Base-by-base conservation (phyloP, 2,329 filamentous ascomycete species). In the Talaromyces sp. region DNA sequence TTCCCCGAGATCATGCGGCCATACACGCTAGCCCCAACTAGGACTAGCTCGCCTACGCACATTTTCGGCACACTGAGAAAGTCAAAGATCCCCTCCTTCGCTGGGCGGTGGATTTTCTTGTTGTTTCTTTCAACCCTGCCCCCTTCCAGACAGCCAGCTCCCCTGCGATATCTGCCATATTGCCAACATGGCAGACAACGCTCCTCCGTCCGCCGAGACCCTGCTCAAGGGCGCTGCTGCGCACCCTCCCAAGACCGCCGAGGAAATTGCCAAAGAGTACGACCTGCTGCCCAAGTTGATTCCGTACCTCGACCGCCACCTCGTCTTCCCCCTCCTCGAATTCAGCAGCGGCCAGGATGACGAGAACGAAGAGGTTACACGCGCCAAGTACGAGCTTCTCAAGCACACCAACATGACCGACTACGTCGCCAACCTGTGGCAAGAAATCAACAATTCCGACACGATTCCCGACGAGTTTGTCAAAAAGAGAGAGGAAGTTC, bases 391-490 rank as follows among this genome's bases (percentile, higher is more conserved):
- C 77, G 89, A 93, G 79, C 87, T 99, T 62, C 86, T 99, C 68
- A 93, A 96, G 81, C 88, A 92, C 77, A 98, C 95, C 72, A 97
- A 98, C 83, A 99, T 99, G 95, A 95, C 89, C 71, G 95, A 99
- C 79, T 99, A 96, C 76, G 91, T 98, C 58, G 93, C 93, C 72
- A 90, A 89, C 71, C 82, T 99, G 67, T 91, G 96, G 83, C 89
- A 90, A 75, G 90, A 97, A 72, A 86, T 99, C 67, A 87, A 98
- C 81, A 84, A 88, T 69, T 85, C 91, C 65, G 83, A 89, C 63
- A 84, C 90, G 64, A 81, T 89, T 58, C 93, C 95, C 56, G 84
- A 89, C 65, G 92, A 97, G 78, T 98, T 93, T 77, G 85, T 87
- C 69, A 87, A 89, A 77, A 96, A 95, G 87, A 85, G 91, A 72